These are phyloP conservation scores for Dillenia turbinata DNA, from an alignment of 164 flowering plant species.

Conservation along the genomic window DNA sequence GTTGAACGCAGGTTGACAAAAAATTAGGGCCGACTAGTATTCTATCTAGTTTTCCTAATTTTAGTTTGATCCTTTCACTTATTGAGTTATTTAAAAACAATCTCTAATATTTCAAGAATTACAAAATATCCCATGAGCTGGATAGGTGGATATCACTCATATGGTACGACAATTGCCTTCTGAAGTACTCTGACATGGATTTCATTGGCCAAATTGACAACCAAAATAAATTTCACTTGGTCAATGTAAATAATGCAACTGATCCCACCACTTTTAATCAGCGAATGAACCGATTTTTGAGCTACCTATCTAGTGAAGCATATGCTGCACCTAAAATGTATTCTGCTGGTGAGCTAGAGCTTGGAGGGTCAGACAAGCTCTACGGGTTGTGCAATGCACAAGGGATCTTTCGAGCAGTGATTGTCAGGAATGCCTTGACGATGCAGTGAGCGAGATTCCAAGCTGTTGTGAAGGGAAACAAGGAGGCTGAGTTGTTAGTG, in stretches of 20 bases:
- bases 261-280: neutral
- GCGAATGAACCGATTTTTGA: neutral
- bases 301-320: neutral
- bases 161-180: conserved; percentile 21
- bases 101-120: no score
- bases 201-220: conserved; percentile 6
- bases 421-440: conserved; percentile 45
- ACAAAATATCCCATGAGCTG: no score
- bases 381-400: conserved; percentile 20
- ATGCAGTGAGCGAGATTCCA: conserved; percentile 27
- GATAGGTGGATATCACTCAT: no score
- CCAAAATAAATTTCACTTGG: neutral
- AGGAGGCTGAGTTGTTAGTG: conserved; percentile 52
- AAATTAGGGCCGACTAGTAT: no score
- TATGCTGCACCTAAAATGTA: neutral
- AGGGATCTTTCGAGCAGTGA: conserved; percentile 28
- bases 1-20: no score
- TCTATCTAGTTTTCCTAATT: no score
- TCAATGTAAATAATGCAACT: neutral
- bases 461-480: conserved; percentile 40
- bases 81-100: no score
- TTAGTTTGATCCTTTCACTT: no score
- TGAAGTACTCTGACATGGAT: conserved; percentile 13
- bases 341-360: neutral
- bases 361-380: neutral